phyloP scores from a whole-genome alignment of 2,329 filamentous ascomycete species.

The Penicillium sp. region DNA sequence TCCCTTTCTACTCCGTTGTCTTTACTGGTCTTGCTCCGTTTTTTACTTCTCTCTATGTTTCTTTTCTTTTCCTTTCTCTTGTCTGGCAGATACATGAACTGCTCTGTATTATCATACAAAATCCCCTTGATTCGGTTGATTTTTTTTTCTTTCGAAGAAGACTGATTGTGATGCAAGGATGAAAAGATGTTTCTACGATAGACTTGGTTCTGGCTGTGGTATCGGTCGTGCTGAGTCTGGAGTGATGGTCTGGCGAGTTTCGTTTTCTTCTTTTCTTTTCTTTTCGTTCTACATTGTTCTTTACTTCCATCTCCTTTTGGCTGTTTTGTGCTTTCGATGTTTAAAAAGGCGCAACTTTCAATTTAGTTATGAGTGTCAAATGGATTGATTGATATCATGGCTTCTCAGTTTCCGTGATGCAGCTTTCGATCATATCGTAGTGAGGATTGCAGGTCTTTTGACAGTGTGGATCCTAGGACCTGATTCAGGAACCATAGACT shows the following conservation, averaged over 20 bases:
- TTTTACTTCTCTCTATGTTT: neutral
- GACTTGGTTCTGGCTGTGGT: conserved; percentile 2
- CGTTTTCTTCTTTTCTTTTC: neutral
- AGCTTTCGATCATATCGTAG: no score
- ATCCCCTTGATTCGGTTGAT: conserved; percentile 9
- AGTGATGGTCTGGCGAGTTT: neutral
- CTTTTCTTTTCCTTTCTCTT: conserved; percentile 10
- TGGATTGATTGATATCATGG: conserved; percentile 2
- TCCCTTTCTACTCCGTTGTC: neutral
- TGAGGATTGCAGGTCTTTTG: no score
- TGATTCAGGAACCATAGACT: no score
- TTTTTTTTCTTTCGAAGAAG: neutral
- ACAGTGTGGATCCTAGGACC: no score
- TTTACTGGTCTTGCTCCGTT: conserved; percentile 4
- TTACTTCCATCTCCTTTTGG: neutral
- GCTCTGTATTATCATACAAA: conserved; percentile 29
- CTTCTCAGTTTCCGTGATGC: no score
- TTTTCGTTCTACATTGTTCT: conserved; percentile 1
- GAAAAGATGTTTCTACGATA: conserved; percentile 1
- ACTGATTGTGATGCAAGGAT: neutral
- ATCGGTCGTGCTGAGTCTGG: neutral
- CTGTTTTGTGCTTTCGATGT: neutral
- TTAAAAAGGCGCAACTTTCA: conserved; percentile 4
- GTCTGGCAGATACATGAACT: conserved; percentile 15
- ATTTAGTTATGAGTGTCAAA: conserved; percentile 11